Base-by-base conservation (phyloP, 345 rosid species). In the Hirschfeldia incana region DNA sequence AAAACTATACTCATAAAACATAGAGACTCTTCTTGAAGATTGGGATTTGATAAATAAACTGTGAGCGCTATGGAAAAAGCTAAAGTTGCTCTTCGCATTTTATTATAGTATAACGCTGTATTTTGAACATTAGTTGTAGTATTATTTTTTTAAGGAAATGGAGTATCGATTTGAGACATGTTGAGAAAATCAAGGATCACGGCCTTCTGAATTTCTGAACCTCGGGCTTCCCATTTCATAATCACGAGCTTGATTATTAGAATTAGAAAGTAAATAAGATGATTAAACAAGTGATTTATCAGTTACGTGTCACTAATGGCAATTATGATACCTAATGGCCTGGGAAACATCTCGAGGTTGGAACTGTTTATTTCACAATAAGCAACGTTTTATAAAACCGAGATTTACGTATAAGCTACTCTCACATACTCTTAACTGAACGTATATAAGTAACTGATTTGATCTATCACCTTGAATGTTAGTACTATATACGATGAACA, bases 141-240 rank as follows among this genome's bases (percentile, higher is more conserved):
- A 70, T 26, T 39, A 44, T 61, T 59, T 73, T 39, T 39, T 9
- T 2, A 39, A 39, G 46, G 46, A 39, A 39, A 39, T 39, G 12
- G 46, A 39, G 10, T 39, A 39, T 39, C 2, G 16, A 6, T 67
- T 36, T 2, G 66, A 74, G 67, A 74, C 83, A 69, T 79, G 60
- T 80, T 80, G 83, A 63, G 79, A 63, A 53, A 69, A 74, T 63
- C 79, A 80, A 80, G 75, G 71, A 80, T 69, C 83, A 75, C 57
- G 83, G 59, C 79, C 76, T 58, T 80, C 83, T 69, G 67, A 53
- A 74, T 37, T 80, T 80, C 67, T 70, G 65, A 37, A 73, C 74
- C 59, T 80, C 70, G 69, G 59, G 70, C 55, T 70, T 55, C 73
- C 32, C 78, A 70, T 28, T 72, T 30, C 73, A 75, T 69, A 69